Percentiles rank a stretch among this genome's conserved stretches.
Conservation (phyloP, 192 early-diverging fungal species). For the Coemansia javaensis region DNA sequence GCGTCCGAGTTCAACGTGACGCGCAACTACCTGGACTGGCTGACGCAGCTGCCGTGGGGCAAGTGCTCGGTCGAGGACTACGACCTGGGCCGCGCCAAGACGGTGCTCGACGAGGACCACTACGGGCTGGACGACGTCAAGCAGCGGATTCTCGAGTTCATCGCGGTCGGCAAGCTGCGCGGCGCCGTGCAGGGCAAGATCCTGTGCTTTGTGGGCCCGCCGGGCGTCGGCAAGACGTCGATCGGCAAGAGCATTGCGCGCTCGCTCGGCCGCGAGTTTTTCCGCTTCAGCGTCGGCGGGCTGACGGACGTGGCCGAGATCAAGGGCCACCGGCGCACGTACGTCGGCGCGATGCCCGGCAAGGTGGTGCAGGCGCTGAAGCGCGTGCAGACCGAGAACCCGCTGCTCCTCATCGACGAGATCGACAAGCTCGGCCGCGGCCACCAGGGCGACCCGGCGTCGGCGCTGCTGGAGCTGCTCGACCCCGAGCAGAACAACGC, state of each 20-base stretch:
- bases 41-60: conserved; percentile 97
- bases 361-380: conserved; percentile 99
- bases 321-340: conserved; percentile 97
- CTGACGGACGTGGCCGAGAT: conserved; percentile 98
- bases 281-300: conserved; percentile 95
- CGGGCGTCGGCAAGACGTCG: conserved; percentile 97
- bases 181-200: conserved; percentile 99
- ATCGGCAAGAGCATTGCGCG: conserved; percentile 97
- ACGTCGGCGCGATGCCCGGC: conserved; percentile 99
- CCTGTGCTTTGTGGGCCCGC: conserved; percentile 96
- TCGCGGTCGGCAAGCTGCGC: conserved; percentile 93
- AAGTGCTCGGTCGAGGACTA: conserved; percentile 87
- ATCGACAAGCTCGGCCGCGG: conserved; percentile 98
- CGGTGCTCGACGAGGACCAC: conserved; percentile 96
- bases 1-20: conserved; percentile 99
- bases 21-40: conserved; percentile 97
- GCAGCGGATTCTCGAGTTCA: conserved; percentile 97
- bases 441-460: conserved; percentile 96
- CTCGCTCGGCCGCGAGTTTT: conserved; percentile 91
- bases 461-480: conserved; percentile 90
- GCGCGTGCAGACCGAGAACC: conserved; percentile 98
- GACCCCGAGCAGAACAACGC: conserved; percentile 97
- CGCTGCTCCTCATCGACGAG: conserved; percentile 96
- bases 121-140: conserved; percentile 99
- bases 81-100: conserved; percentile 77